These are phyloP conservation scores for Kalanchoe fedtschenkoi DNA, from an alignment of 164 flowering plant genomes.

Conservation along the genomic window DNA sequence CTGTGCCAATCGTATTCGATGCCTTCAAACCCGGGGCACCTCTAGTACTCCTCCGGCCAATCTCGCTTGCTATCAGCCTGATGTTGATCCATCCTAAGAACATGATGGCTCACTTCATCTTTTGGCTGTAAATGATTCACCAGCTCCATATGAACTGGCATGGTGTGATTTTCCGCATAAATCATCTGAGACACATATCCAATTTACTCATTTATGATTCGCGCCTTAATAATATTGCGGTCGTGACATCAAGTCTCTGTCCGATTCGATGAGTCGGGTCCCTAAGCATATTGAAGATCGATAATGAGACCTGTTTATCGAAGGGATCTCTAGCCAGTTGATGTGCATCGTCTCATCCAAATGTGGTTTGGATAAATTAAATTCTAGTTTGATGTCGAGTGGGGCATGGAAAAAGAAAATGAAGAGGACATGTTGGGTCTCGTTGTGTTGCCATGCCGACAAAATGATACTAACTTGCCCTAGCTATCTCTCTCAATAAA, in stretches of 20 bases:
- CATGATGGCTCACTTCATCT: too few species aligned
- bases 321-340: neutral
- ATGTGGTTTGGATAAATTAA: neutral
- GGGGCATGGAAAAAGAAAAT: slow-evolving; percentile 1
- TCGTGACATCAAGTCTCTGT: neutral
- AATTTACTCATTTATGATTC: neutral
- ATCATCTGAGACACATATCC: neutral
- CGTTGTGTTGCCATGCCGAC: neutral
- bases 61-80: too few species aligned
- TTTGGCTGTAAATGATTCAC: too few species aligned
- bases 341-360: neutral
- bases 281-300: too few species aligned
- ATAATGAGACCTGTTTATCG: neutral
- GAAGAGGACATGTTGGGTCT: neutral
- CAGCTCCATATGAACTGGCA: neutral
- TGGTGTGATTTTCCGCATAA: neutral
- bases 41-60: too few species aligned
- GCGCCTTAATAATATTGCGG: neutral
- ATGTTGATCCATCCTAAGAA: too few species aligned
- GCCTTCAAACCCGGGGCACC: neutral
- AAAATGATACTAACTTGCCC: too few species aligned
- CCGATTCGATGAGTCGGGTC: neutral
- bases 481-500: too few species aligned
- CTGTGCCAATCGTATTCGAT: neutral
- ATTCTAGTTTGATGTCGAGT: neutral